These are phyloP conservation scores for Hymenoscyphus linearis DNA, from an alignment of 2,329 filamentous ascomycete genomes.

Conservation along the genomic window DNA sequence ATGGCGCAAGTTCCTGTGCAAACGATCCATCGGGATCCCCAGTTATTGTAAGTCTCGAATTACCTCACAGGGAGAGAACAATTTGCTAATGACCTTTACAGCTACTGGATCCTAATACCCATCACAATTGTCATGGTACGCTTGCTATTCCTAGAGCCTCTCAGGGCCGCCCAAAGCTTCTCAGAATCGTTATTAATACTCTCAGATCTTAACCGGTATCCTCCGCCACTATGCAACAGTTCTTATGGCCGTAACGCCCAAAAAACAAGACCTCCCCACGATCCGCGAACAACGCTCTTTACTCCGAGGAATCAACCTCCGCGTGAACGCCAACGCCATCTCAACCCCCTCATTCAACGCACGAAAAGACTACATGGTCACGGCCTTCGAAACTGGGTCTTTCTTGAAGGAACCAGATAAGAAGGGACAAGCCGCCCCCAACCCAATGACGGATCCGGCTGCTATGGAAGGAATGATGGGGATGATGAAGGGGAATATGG, in stretches of 20 bases:
- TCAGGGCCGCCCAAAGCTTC: neutral
- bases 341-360: slow-evolving; percentile 70
- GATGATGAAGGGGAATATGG: slow-evolving; percentile 99
- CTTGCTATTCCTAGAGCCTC: too few species aligned
- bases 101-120: slow-evolving; percentile 98
- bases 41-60: slow-evolving; percentile 72
- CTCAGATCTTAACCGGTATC: slow-evolving; percentile 81
- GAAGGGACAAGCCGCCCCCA: slow-evolving; percentile 80
- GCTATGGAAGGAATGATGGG: slow-evolving; percentile 99
- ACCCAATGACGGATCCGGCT: slow-evolving; percentile 90
- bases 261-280: slow-evolving; percentile 68
- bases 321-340: slow-evolving; percentile 74
- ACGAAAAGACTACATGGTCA: slow-evolving; percentile 77
- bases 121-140: slow-evolving; percentile 94
- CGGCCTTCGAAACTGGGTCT: slow-evolving; percentile 76
- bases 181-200: neutral
- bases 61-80: slow-evolving; percentile 7
- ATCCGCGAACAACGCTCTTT: slow-evolving; percentile 85
- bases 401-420: slow-evolving; percentile 87
- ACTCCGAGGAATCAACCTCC: slow-evolving; percentile 76
- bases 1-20: slow-evolving; percentile 88
- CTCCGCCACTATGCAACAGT: slow-evolving; percentile 94
- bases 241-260: slow-evolving; percentile 80
- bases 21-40: slow-evolving; percentile 97
- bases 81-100: slow-evolving; percentile 38